Base-by-base conservation (phyloP, 495 filamentous ascomycete species). In the Daldinia bambusicola region DNA sequence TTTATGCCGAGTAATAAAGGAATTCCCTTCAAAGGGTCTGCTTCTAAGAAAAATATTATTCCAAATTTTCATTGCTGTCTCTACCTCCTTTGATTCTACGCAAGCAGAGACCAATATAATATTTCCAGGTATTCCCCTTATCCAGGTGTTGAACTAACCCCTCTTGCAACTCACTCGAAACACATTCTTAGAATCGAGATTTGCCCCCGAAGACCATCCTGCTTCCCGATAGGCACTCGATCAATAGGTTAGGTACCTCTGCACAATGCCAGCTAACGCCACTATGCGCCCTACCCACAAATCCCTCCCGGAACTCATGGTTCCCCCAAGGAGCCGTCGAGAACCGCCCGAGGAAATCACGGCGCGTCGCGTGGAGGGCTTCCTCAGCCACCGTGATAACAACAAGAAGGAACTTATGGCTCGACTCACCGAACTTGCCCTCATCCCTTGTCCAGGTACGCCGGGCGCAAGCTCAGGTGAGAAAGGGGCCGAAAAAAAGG, bases 271-370 rank as follows among this genome's bases (percentile, higher is more conserved):
- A 9, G 22, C 43, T 18, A 32, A 7, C 20, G 48, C 6, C 7
- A 41, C 0, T 50, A 41, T 43, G 8, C 64, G 69, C 8, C 69
- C 63, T 2, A 67, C 69, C 12, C 70, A 55, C 4, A 61, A 68
- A n/a, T 61, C 55, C 1, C 65, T 72, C 12, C 70, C 64, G 0
- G 48, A 30, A 7, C 64, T 72, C 22, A 63, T 0, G 3, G 68
- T 72, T 14, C 70, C 70, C 2, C 9, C 5, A 1, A 2, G 14
- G 1, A 40, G 32, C 1, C 16, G 45, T 30, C 22, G 53, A 12
- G 4, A 26, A 1, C 55, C 55, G 12, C 70, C 70, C 7, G 64
- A 72, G 16, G 70, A 72, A 34, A 72, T 72, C 10, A 68, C 70
- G 0, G 40, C 9, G 26, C 61, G 50, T 0, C 61, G 64, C 0